Conservation (phyloP, 495 filamentous ascomycete species). For the Xylaria intraflava region DNA sequence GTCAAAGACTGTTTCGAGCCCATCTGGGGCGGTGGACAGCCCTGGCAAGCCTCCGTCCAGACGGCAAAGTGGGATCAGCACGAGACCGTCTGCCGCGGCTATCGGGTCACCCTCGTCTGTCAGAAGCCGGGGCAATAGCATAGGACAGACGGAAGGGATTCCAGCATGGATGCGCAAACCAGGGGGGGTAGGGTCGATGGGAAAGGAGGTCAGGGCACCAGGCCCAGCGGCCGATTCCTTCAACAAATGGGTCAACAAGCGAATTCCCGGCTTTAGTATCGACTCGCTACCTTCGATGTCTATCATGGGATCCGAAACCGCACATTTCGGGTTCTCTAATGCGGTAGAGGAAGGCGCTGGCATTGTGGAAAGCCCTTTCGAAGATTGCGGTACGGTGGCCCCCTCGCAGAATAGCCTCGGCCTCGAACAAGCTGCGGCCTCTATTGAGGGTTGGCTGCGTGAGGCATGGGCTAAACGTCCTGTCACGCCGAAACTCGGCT, state of each 20-base stretch:
- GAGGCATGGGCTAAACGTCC: conserved; percentile 61
- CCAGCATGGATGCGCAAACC: conserved; percentile 64
- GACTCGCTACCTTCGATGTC: conserved; percentile 49
- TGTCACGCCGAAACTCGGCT: conserved; percentile 41
- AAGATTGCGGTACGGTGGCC: conserved; percentile 32
- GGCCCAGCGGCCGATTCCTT: conserved; percentile 76
- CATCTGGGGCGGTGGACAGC: conserved; percentile 29
- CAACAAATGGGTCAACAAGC: conserved; percentile 70
- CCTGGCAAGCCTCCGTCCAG: conserved; percentile 35
- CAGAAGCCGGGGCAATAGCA: conserved; percentile 27
- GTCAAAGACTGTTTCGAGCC: conserved; percentile 34
- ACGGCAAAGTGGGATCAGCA: conserved; percentile 31
- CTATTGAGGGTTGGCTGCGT: conserved; percentile 82
- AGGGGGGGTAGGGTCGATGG: conserved; percentile 78
- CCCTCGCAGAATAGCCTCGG: conserved; percentile 31
- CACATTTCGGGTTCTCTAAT: conserved; percentile 42
- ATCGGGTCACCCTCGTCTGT: conserved; percentile 20
- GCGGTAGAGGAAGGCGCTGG: conserved; percentile 23
- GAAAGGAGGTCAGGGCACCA: conserved; percentile 57
- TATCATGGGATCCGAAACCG: conserved; percentile 42
- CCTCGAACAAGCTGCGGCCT: conserved; percentile 76
- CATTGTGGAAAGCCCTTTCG: conserved; percentile 47
- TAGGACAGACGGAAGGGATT: conserved; percentile 22
- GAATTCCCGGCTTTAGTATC: conserved; percentile 65
- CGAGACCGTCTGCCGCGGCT: conserved; percentile 19